Evolutionary conservation across 2,329 filamentous ascomycete species (phyloP).

Genomic region (Nannizzia gypsea): DNA sequence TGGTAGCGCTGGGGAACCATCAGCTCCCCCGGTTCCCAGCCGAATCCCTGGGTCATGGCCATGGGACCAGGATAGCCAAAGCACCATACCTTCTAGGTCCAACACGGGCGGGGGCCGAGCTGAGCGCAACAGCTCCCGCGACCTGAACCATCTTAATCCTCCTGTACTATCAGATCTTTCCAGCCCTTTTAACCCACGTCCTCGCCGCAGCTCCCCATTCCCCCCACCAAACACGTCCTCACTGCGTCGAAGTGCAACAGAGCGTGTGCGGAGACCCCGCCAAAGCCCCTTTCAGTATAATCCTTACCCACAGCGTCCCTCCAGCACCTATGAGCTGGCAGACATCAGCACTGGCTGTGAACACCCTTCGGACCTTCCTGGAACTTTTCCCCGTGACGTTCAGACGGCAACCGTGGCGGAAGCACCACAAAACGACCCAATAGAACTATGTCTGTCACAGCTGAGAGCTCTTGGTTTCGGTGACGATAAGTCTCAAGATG

Average conservation of each 20-base stretch:
- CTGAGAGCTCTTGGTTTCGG: conserved; percentile 34
- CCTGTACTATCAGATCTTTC: background rate
- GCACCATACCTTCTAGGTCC: background rate
- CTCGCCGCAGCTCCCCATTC: background rate
- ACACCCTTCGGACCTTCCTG: conserved; percentile 13
- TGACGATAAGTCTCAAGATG: conserved; percentile 24
- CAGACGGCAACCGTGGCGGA: background rate
- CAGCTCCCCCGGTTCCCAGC: conserved; percentile 1
- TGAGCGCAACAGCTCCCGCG: background rate
- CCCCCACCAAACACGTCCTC: background rate
- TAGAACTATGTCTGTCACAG: conserved; percentile 29
- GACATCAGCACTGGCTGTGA: background rate
- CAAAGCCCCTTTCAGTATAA: background rate
- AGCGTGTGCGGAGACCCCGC: conserved; percentile 1
- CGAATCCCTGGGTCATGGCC: conserved; percentile 11
- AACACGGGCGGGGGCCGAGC: background rate
- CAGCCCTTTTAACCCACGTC: background rate
- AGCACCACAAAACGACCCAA: conserved; percentile 6
- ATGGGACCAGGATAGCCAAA: conserved; percentile 4
- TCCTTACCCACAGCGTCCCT: background rate
- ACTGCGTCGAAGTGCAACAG: conserved; percentile 4
- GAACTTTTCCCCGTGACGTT: conserved; percentile 20
- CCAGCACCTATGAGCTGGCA: background rate
- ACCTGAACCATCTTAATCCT: background rate
- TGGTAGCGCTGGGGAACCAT: background rate